A percentile compares a stretch with the other conserved stretches of the same genome.
Evolutionary conservation across 306 rosid species (phyloP).

Genomic region (Amphicarpaea edgeworthii): DNA sequence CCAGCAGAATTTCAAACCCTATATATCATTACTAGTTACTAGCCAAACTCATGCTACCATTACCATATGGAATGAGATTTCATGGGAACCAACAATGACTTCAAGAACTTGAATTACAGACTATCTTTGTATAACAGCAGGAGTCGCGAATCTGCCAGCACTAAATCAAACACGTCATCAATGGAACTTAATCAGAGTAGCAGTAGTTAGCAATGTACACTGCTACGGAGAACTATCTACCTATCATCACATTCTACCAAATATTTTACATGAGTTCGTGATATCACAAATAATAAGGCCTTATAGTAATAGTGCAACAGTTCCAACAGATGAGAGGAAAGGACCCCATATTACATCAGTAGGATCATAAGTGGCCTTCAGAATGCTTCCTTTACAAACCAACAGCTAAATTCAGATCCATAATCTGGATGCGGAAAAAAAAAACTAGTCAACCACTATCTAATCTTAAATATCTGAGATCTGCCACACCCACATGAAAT

Average conservation of each 20-base stretch:
- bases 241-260: slow-evolving; percentile 62
- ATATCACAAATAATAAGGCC: slow-evolving; percentile 39
- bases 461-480: slow-evolving; percentile 45
- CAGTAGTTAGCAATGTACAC: slow-evolving; percentile 76
- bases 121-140: slow-evolving; percentile 55
- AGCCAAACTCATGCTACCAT: slow-evolving; percentile 38
- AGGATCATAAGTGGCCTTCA: slow-evolving; percentile 45
- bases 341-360: slow-evolving; percentile 44
- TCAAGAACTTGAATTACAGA: slow-evolving; percentile 61
- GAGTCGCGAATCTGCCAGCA: slow-evolving; percentile 70
- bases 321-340: slow-evolving; percentile 35
- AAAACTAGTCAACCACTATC: slow-evolving; percentile 42
- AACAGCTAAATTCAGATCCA: slow-evolving; percentile 30
- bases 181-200: slow-evolving; percentile 53
- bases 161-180: slow-evolving; percentile 51
- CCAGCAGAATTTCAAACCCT: background rate
- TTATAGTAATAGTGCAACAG: slow-evolving; percentile 6
- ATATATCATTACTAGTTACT: slow-evolving; percentile 29
- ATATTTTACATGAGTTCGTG: slow-evolving; percentile 66
- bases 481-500: slow-evolving; percentile 39
- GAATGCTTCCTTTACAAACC: slow-evolving; percentile 40
- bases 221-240: slow-evolving; percentile 61
- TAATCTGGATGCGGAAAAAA: slow-evolving; percentile 28
- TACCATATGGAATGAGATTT: slow-evolving; percentile 41
- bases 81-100: slow-evolving; percentile 51